phyloP scores from a whole-genome alignment of 2,329 filamentous ascomycete genomes.

The Monosporascus sp. region DNA sequence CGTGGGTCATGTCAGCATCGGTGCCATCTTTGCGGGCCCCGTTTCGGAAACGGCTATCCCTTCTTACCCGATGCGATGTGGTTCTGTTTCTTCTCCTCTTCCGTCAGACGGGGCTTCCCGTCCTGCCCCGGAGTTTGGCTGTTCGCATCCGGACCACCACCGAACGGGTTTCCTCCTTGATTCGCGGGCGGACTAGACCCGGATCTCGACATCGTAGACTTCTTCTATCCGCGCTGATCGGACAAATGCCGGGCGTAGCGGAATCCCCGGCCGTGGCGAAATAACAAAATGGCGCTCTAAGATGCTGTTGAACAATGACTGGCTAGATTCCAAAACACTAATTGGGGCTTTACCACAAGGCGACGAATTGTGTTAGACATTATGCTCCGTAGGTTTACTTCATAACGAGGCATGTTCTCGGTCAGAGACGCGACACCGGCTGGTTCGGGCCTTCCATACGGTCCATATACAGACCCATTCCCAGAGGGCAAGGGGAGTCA shows the following conservation, averaged over 20 bases:
- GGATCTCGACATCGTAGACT: not conserved
- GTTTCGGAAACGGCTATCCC: not conserved
- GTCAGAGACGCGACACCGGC: not conserved
- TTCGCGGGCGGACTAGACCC: not conserved
- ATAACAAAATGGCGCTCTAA: not conserved
- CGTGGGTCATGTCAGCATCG: not conserved
- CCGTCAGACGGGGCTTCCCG: conserved; percentile 47
- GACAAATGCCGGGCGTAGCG: too few relatives aligned
- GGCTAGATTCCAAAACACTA: too few relatives aligned
- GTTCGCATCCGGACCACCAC: not conserved
- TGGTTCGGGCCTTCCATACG: too few relatives aligned
- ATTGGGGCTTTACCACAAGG: not conserved
- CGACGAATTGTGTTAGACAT: not conserved
- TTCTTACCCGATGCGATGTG: conserved; percentile 49
- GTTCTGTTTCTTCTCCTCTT: conserved; percentile 51
- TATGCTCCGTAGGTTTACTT: not conserved
- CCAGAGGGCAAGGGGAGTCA: not conserved
- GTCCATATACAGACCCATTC: not conserved
- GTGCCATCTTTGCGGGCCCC: not conserved
- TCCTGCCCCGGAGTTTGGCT: conserved; percentile 25
- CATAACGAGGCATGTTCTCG: not conserved
- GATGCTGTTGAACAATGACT: not conserved
- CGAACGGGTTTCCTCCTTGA: not conserved
- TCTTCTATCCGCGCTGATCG: too few relatives aligned
- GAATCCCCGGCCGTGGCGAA: too few relatives aligned